phyloP scores from a whole-genome alignment of 352 stramenopile genomes.

The Phytophthora litchii region DNA sequence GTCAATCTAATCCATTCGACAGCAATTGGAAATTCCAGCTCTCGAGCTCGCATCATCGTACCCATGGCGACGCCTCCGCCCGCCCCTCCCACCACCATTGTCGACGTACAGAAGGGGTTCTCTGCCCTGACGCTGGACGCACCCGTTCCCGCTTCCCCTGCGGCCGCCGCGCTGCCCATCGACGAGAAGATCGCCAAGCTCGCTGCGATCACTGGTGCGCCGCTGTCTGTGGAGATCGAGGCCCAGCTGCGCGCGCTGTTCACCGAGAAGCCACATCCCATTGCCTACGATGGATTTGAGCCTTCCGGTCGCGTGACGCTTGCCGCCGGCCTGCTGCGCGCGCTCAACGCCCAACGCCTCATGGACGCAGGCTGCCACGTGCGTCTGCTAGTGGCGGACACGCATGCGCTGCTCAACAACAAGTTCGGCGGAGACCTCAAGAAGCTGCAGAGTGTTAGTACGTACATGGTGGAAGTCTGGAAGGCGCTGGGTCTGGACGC shows the following conservation, averaged over 20 bases:
- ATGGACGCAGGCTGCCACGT: slow-evolving; percentile 94
- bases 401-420: slow-evolving; percentile 99
- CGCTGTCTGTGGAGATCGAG: slow-evolving; percentile 50
- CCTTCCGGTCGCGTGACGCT: slow-evolving; percentile 98
- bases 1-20: slow-evolving; percentile 5
- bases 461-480: slow-evolving; percentile 99
- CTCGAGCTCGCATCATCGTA: slow-evolving; percentile 1
- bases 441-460: slow-evolving; percentile 94
- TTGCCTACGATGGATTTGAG: slow-evolving; percentile 99
- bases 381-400: slow-evolving; percentile 98
- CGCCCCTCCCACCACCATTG: slow-evolving; percentile 35
- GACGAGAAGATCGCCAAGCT: slow-evolving; percentile 73
- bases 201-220: slow-evolving; percentile 55
- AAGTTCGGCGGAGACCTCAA: slow-evolving; percentile 98
- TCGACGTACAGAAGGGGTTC: slow-evolving; percentile 53
- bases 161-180: slow-evolving; percentile 45
- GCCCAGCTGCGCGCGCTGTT: slow-evolving; percentile 85
- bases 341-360: slow-evolving; percentile 94
- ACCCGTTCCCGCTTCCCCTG: slow-evolving; percentile 27
- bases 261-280: slow-evolving; percentile 77
- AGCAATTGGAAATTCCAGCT: slow-evolving; percentile 20
- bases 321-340: slow-evolving; percentile 93
- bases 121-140: slow-evolving; percentile 51
- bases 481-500: slow-evolving; percentile 97
- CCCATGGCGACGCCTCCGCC: slow-evolving; percentile 48